Evolutionary conservation across 257 asterid genomes (phyloP).

Genomic region (Handroanthus guayacan): DNA sequence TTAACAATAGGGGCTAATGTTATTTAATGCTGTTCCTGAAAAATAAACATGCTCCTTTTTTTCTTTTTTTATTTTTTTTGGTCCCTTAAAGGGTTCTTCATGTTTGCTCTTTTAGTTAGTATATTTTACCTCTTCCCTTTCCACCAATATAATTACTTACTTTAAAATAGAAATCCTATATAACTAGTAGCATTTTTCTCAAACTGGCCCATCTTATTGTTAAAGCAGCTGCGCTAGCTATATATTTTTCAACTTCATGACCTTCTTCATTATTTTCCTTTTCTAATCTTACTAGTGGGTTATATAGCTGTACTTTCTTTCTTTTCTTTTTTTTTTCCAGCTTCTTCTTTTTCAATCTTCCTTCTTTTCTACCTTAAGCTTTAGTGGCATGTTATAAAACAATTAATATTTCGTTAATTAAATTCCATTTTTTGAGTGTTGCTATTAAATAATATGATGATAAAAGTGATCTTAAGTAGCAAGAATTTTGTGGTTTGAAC

Average conservation of each 20-base stretch:
- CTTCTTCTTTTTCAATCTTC: not conserved
- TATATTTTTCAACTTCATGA: too few species aligned
- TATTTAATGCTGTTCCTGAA: constrained; percentile 13
- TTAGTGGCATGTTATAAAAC: not conserved
- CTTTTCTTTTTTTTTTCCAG: too few species aligned
- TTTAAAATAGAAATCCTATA: not conserved
- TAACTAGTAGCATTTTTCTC: not conserved
- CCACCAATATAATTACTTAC: not conserved
- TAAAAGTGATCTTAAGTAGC: not conserved
- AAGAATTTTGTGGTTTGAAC: not conserved
- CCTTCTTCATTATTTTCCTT: not conserved
- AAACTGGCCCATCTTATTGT: not conserved
- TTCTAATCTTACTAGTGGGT: not conserved
- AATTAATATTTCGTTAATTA: not conserved
- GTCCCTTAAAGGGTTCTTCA: not conserved
- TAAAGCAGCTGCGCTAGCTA: not conserved
- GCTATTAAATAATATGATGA: not conserved
- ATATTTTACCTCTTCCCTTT: not conserved
- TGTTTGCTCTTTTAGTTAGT: not conserved
- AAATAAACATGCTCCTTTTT: not conserved
- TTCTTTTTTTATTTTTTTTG: not conserved
- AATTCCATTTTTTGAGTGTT: not conserved
- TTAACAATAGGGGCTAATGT: not conserved
- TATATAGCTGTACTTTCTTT: not conserved
- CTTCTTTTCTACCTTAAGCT: not conserved